Conservation (phyloP, 495 filamentous ascomycete species). For the Aspergillus wentii region DNA sequence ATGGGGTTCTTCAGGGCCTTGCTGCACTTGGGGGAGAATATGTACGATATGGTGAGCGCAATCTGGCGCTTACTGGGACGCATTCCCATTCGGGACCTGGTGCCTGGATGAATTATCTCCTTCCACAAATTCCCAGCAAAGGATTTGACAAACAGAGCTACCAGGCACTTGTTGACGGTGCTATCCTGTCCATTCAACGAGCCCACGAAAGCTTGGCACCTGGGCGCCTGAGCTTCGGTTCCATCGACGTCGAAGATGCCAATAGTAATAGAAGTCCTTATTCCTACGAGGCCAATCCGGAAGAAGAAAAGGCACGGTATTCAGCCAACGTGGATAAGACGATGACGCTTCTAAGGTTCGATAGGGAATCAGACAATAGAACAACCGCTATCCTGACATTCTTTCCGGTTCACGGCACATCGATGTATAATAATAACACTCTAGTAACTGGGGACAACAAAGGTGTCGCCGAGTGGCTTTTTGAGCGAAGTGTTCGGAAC, state of each 20-base stretch:
- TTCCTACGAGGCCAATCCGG: conserved; percentile 87
- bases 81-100: conserved; percentile 92
- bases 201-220: conserved; percentile 72
- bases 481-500: conserved; percentile 65
- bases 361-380: conserved; percentile 64
- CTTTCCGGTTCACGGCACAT: conserved; percentile 94
- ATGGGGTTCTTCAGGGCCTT: conserved; percentile 77
- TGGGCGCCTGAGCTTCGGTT: conserved; percentile 69
- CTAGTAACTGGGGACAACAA: conserved; percentile 94
- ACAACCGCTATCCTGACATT: conserved; percentile 79
- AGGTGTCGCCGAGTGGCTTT: conserved; percentile 81
- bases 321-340: conserved; percentile 78
- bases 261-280: conserved; percentile 90
- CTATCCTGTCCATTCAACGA: conserved; percentile 70
- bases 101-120: conserved; percentile 92
- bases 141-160: conserved; percentile 91
- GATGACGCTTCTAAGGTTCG: conserved; percentile 78
- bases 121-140: conserved; percentile 87
- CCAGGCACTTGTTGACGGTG: conserved; percentile 83
- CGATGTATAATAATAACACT: conserved; percentile 89
- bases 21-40: conserved; percentile 62
- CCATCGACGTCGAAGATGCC: conserved; percentile 69
- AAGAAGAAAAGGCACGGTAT: conserved; percentile 70
- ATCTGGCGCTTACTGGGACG: conserved; percentile 87
- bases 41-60: conserved; percentile 70